Evolutionary conservation across 176 grass and related monocot genomes (phyloP), one percentile per base, ranked within the genome.

Genomic region (Bonia amplexicaulis): DNA sequence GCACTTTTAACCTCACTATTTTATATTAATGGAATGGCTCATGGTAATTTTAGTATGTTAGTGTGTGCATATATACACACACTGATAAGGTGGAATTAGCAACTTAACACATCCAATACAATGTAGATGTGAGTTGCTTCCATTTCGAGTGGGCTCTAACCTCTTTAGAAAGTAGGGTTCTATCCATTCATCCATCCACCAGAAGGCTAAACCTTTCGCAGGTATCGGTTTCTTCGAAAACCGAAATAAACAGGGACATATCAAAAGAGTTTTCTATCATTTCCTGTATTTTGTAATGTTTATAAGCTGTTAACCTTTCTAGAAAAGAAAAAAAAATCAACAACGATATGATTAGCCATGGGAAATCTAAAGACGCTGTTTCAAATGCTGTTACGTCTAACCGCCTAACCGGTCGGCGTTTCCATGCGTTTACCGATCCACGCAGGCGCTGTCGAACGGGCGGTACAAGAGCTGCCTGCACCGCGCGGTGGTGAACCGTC

Each of bases 401-500:
- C 71, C 58, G 58, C 25, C 53, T 59, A 74, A 74, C 71, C 27
- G 47, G 45, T 9, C 66, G 44, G 13, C 37, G 3, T 44, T 4
- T 63, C 22, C 23, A 23, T 14, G 25, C 12, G 13, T 39, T 42
- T 16, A 1, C 39, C 51, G 27, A 26, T 77, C 23, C 3, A 22
- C 41, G 84, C 85, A 97, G 95, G 95, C 95, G 1, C 68, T 97
- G 79, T 97, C 92, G 6, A 97, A 97, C 46, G 96, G 96, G 85
- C 82, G 85, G 81, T 95, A 93, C 77, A 95, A 90, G 89, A 98
- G 95, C 87, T 98, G 95, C 89, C 88, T 98, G 23, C 96, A 98
- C 82, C 87, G 96, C 0, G 96, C 89, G 51, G 91, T 93, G 76
- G 96, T 98, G 83, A 98, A 98, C 82, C 85, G 40, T 77, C 76